Conservation (phyloP, 805 yeast species). For the Osmozyma mogii region DNA sequence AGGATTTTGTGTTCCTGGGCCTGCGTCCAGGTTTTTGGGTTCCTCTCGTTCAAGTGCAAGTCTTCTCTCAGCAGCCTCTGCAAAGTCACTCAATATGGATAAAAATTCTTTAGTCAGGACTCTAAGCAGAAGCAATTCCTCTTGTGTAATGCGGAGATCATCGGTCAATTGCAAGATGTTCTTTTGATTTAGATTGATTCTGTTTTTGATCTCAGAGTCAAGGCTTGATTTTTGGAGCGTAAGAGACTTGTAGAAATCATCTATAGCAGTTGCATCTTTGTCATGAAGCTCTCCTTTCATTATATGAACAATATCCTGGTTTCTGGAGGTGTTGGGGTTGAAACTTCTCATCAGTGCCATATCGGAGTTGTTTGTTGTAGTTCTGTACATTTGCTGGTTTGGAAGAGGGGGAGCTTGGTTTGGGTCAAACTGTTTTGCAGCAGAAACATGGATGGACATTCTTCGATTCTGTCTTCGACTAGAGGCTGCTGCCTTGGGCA, state of each 20-base stretch:
- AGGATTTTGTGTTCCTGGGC: neutral
- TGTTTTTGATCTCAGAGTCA: constrained; percentile 48
- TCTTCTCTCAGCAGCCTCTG: constrained; percentile 51
- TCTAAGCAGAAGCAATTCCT: constrained; percentile 56
- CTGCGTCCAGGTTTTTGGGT: constrained; percentile 6
- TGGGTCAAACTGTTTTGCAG: constrained; percentile 20
- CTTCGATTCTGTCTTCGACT: constrained; percentile 20
- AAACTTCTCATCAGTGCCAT: constrained; percentile 5
- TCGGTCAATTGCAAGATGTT: constrained; percentile 52
- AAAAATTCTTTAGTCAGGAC: constrained; percentile 51
- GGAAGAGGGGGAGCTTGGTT: constrained; percentile 27
- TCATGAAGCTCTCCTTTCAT: constrained; percentile 39
- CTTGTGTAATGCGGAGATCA: constrained; percentile 56
- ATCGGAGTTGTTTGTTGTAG: constrained; percentile 9
- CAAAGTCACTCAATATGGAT: constrained; percentile 50
- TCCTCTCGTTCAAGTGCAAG: constrained; percentile 37
- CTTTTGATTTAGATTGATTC: constrained; percentile 55
- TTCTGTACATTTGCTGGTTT: constrained; percentile 5
- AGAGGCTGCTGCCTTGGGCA: constrained; percentile 5
- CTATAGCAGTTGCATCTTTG: constrained; percentile 67
- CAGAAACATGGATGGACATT: constrained; percentile 33
- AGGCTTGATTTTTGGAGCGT: constrained; percentile 41
- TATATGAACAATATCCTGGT: constrained; percentile 8
- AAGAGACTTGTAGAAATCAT: constrained; percentile 55
- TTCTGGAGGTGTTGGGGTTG: constrained; percentile 1